Evolutionary conservation across 2,329 filamentous ascomycete genomes (phyloP), one percentile per base, ranked within the genome.

Genomic region (Coniosporium tulheliwenetii): DNA sequence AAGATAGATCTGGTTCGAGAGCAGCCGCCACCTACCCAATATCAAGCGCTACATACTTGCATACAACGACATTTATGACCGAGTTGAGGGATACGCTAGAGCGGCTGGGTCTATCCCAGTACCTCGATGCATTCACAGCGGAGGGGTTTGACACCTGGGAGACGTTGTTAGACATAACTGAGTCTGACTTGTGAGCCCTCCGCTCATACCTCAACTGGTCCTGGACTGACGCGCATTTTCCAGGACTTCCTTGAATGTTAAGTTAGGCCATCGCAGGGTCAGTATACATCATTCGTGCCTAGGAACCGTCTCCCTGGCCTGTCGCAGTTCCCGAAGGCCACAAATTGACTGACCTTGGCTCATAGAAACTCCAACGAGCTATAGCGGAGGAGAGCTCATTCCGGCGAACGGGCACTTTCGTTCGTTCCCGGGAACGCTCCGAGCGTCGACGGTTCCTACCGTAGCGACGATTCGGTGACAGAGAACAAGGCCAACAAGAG

Each of bases 71-170:
- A 15, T 14, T 36, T 10, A 81, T 81, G 76, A 75, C 70, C 69
- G 71, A 75, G 58, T 66, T 91, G 52, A 73, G 69, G 49, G 61
- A 69, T 32, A 72, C 79, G 48, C 77, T 89, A 56, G 71, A 74
- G 62, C 80, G 83, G 68, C 69, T 89, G 67, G 83, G 82, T 56
- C 70, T 91, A 58, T 68, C 75, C 62, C 81, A 86, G 61, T 89
- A 91, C 63, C 71, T 83, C 44, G 70, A 79, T 48, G 63, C 68
- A 42, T 83, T 91, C 50, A 57, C 84, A 36, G 75, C 83, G 40
- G 82, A 89, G 60, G 84, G 84, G 2, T 91, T 91, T 57, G 84
- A 91, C 58, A 77, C 78, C 9, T 89, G 84, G 84, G 81, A 85
- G 30, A 86, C 79, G 1, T 78, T 89, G 41, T 67, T 86, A 39